Evolutionary conservation across 108 stramenopile genomes (phyloP).

Genomic region (Craspedostauros australis): DNA sequence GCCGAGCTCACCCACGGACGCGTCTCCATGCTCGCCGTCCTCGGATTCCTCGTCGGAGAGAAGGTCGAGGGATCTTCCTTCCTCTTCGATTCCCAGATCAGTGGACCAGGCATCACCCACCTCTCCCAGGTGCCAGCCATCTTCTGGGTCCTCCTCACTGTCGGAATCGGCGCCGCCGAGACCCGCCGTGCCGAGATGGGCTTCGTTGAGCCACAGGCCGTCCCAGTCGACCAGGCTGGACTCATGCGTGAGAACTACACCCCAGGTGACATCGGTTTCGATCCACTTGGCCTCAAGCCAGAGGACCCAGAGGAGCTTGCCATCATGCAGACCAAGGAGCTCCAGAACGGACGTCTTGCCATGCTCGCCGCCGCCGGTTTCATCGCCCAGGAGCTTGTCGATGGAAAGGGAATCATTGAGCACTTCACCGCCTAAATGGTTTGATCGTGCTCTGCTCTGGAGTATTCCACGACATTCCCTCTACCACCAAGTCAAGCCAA

Average conservation of each 20-base stretch:
- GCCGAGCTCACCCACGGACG: slow-evolving; percentile 85
- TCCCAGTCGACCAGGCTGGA: slow-evolving; percentile 44
- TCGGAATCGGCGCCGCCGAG: slow-evolving; percentile 55
- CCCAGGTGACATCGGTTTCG: slow-evolving; percentile 81
- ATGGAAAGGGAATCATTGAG: slow-evolving; percentile 72
- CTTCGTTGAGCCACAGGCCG: slow-evolving; percentile 54
- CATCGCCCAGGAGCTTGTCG: slow-evolving; percentile 73
- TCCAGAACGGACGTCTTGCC: slow-evolving; percentile 88
- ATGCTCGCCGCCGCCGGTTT: slow-evolving; percentile 87
- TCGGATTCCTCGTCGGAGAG: slow-evolving; percentile 75
- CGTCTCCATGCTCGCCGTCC: slow-evolving; percentile 45
- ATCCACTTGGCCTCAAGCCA: slow-evolving; percentile 83
- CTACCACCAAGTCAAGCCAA: no score
- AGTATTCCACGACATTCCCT: no score
- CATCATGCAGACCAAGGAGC: slow-evolving; percentile 79
- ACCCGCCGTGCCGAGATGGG: slow-evolving; percentile 45
- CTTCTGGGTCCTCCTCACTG: slow-evolving; percentile 40
- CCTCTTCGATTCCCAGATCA: slow-evolving; percentile 69
- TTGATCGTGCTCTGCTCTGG: no score
- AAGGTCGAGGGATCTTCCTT: slow-evolving; percentile 66
- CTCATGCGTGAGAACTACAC: slow-evolving; percentile 45
- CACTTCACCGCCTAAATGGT: slow-evolving; percentile 32
- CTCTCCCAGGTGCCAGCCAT: slow-evolving; percentile 59
- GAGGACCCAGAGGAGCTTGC: slow-evolving; percentile 49
- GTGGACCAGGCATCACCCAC: slow-evolving; percentile 89